Conservation (phyloP, 1,284 basidiomycete species). For the Volvariella surrecta region DNA sequence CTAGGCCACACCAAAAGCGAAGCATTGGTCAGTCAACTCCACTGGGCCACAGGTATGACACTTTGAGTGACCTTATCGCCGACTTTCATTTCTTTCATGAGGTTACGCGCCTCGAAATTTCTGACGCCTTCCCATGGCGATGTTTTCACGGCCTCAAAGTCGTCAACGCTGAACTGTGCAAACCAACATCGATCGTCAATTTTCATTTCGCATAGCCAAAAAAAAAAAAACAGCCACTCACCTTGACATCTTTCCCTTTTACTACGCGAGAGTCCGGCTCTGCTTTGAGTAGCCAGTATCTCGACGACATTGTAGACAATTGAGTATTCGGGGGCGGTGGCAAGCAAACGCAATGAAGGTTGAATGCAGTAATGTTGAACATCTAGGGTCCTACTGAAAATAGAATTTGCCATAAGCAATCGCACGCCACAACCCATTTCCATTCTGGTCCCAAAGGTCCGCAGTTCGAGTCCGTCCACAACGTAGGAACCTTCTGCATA, state of each 20-base stretch:
- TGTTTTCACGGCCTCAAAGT: constrained; percentile 68
- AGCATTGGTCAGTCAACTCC: not conserved
- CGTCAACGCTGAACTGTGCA: constrained; percentile 82
- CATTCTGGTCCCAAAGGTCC: too few relatives aligned
- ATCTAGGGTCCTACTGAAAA: too few relatives aligned
- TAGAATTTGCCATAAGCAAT: not conserved
- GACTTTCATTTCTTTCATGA: constrained; percentile 87
- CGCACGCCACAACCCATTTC: constrained; percentile 6
- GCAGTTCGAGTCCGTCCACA: too few relatives aligned
- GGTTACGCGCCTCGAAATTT: constrained; percentile 86
- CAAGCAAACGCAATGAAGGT: not conserved
- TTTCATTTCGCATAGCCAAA: not conserved
- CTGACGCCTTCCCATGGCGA: constrained; percentile 91
- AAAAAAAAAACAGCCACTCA: constrained; percentile 20
- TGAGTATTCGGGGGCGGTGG: not conserved
- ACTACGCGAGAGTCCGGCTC: constrained; percentile 84
- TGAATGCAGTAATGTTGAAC: not conserved
- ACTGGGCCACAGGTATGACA: constrained; percentile 11
- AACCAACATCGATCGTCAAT: too few relatives aligned
- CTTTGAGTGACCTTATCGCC: constrained; percentile 87
- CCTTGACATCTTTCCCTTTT: constrained; percentile 89
- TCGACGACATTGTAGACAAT: constrained; percentile 11
- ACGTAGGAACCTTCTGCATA: too few relatives aligned
- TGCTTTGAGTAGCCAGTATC: constrained; percentile 84
- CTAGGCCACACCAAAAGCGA: constrained; percentile 24